These are phyloP conservation scores for Anacardium occidentale DNA, from an alignment of 345 rosid genomes.

Conservation along the genomic window DNA sequence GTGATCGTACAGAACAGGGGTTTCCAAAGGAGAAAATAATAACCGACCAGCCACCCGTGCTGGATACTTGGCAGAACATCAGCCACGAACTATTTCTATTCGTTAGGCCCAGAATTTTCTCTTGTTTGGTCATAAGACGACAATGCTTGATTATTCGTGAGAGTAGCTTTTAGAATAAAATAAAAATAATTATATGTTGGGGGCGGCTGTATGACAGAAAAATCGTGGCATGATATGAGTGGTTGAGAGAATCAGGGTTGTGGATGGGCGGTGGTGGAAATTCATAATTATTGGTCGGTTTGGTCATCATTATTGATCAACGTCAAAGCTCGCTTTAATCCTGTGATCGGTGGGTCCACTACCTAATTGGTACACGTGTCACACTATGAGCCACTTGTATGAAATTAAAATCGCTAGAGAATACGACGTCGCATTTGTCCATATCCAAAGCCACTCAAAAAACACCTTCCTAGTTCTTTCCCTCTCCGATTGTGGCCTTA, in stretches of 20 bases:
- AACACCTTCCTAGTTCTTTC: too few species aligned
- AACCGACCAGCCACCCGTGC: constrained; percentile 4
- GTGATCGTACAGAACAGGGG: not conserved
- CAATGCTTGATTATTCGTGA: not conserved
- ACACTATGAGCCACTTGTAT: not conserved
- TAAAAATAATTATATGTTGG: constrained; percentile 17
- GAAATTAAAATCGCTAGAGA: not conserved
- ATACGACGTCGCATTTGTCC: not conserved
- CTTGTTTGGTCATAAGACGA: too few species aligned
- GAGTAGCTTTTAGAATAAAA: not conserved
- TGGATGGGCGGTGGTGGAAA: constrained; percentile 34
- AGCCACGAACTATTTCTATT: constrained; percentile 1
- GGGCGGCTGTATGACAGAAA: not conserved
- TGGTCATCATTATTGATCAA: not conserved
- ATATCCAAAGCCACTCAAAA: not conserved
- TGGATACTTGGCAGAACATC: constrained; percentile 17
- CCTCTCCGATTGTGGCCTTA: too few species aligned
- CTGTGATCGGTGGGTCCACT: not conserved
- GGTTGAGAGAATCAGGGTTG: constrained; percentile 19
- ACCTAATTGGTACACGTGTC: not conserved
- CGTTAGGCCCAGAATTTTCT: too few species aligned
- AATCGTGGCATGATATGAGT: constrained; percentile 29
- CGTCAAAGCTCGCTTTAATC: not conserved
- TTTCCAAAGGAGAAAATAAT: not conserved
- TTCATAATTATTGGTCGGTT: constrained; percentile 24